These are phyloP conservation scores for Neurospora sp. DNA, from an alignment of 495 filamentous ascomycete genomes.

Conservation along the genomic window DNA sequence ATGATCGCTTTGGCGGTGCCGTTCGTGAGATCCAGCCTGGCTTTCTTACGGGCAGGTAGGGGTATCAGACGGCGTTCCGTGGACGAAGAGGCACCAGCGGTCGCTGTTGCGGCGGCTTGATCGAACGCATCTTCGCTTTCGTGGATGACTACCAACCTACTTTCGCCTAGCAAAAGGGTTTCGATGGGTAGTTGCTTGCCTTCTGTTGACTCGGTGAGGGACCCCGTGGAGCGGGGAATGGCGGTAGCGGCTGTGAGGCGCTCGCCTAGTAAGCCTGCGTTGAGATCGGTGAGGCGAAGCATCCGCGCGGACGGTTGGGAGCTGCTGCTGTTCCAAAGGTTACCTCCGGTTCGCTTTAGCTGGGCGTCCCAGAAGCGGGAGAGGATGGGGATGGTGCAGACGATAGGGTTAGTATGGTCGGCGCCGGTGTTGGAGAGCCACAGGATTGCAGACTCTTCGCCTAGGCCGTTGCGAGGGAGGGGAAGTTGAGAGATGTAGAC, in stretches of 20 bases:
- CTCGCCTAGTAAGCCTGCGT: constrained; percentile 55
- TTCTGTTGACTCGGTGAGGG: constrained; percentile 15
- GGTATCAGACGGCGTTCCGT: constrained; percentile 15
- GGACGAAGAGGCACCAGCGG: constrained; percentile 19
- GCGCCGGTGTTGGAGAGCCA: constrained; percentile 48
- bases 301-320: constrained; percentile 33
- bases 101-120: background rate
- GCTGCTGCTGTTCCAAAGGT: constrained; percentile 39
- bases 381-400: constrained; percentile 52
- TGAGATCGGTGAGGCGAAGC: constrained; percentile 37
- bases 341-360: constrained; percentile 49
- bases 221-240: constrained; percentile 30
- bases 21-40: constrained; percentile 6
- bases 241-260: constrained; percentile 50
- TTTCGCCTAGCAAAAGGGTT: constrained; percentile 55
- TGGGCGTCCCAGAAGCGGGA: constrained; percentile 55
- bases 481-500: constrained; percentile 47
- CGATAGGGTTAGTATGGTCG: constrained; percentile 31
- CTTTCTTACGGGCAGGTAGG: constrained; percentile 23
- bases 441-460: constrained; percentile 58
- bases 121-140: constrained; percentile 21
- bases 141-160: constrained; percentile 49
- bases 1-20: constrained; percentile 27
- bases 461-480: background rate
- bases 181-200: constrained; percentile 38